These are phyloP conservation scores for Camelina laxa DNA, from an alignment of 345 rosid species.

Conservation along the genomic window DNA sequence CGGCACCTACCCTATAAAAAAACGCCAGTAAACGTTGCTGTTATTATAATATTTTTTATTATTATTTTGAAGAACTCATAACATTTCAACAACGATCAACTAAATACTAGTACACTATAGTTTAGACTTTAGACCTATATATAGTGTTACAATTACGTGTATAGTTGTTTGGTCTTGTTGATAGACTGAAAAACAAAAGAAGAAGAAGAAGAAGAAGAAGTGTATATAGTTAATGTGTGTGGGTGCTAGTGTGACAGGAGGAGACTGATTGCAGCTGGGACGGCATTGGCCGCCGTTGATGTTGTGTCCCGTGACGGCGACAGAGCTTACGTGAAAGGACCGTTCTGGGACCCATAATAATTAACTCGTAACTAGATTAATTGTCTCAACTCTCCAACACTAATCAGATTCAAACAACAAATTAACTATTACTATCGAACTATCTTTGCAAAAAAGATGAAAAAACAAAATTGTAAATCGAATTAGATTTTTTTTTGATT, in stretches of 20 bases:
- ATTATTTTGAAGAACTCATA: not conserved
- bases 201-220: not conserved
- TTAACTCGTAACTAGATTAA: not conserved
- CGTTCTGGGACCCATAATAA: not conserved
- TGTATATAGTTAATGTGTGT: constrained; percentile 23
- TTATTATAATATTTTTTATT: not conserved
- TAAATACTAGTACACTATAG: no score
- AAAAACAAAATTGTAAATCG: no score
- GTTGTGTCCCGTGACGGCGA: constrained; percentile 33
- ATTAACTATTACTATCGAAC: not conserved
- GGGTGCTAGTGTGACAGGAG: constrained; percentile 28
- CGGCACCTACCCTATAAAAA: constrained; percentile 31
- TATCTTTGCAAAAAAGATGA: not conserved
- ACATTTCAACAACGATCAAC: not conserved
- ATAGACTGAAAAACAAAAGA: not conserved
- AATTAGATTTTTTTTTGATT: no score
- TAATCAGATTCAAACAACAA: constrained; percentile 2
- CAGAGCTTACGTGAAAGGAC: constrained; percentile 20
- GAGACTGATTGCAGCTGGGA: constrained; percentile 30
- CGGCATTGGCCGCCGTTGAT: constrained; percentile 39
- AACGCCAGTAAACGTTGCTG: not conserved
- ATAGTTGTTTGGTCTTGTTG: not conserved
- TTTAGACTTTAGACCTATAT: no score
- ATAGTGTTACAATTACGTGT: not conserved
- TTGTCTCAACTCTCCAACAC: not conserved